A percentile compares a stretch with the other conserved stretches of the same genome.
These are phyloP conservation scores for Neurospora sp. DNA, from an alignment of 495 filamentous ascomycete genomes.

Conservation along the genomic window DNA sequence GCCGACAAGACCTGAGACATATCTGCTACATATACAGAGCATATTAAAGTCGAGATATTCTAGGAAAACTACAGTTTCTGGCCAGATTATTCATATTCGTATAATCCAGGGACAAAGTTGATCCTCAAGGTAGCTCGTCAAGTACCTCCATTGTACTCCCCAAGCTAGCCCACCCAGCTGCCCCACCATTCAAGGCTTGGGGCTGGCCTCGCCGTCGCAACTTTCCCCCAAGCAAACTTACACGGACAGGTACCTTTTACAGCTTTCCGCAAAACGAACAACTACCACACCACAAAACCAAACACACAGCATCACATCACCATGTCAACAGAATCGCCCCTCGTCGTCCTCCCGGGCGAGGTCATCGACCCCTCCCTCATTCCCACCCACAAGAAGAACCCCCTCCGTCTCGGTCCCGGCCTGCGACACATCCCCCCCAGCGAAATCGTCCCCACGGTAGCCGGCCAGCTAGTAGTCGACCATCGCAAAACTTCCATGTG, in stretches of 20 bases:
- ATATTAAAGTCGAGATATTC: no score
- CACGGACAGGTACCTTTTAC: not conserved
- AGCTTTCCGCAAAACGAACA: not conserved
- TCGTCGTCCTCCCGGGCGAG: conserved; percentile 72
- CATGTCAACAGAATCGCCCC: conserved; percentile 40
- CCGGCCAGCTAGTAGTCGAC: conserved; percentile 72
- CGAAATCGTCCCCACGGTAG: conserved; percentile 61
- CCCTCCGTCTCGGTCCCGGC: conserved; percentile 79
- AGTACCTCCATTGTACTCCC: not conserved
- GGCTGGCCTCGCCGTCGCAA: not conserved
- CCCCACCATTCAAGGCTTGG: not conserved
- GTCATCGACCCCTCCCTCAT: conserved; percentile 53
- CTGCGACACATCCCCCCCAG: conserved; percentile 62
- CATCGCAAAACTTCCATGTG: conserved; percentile 68
- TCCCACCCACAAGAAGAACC: conserved; percentile 50
- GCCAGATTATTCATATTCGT: no score
- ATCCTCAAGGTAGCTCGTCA: not conserved
- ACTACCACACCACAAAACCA: conserved; percentile 1
- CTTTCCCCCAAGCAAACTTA: not conserved
- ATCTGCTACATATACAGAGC: no score
- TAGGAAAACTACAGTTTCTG: not conserved
- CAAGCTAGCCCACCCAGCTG: not conserved
- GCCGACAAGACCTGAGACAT: not conserved
- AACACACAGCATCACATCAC: not conserved
- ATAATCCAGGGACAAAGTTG: accelerated